Evolutionary conservation across 805 yeast species (phyloP).

Genomic region (Wickerhamiella shivajii): DNA sequence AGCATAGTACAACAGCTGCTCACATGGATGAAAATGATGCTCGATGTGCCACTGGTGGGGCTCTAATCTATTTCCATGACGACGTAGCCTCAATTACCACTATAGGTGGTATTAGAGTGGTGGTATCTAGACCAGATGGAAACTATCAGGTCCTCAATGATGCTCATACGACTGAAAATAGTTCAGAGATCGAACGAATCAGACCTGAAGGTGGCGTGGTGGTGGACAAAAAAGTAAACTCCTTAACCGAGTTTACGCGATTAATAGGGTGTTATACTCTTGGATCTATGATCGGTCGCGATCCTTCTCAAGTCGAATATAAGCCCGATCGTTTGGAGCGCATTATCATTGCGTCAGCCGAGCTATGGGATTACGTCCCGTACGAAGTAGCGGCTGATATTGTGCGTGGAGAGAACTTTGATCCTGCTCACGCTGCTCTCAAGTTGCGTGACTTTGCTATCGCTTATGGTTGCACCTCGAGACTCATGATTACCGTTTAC

Average conservation of each 20-base stretch:
- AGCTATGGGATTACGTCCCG: slow-evolving; percentile 73
- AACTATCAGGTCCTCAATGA: slow-evolving; percentile 67
- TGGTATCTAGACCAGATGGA: slow-evolving; percentile 68
- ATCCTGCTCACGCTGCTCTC: slow-evolving; percentile 85
- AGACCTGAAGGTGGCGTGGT: slow-evolving; percentile 88
- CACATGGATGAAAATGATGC: slow-evolving; percentile 51
- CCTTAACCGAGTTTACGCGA: slow-evolving; percentile 67
- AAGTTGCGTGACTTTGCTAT: slow-evolving; percentile 87
- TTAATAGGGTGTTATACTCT: slow-evolving; percentile 83
- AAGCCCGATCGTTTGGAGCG: slow-evolving; percentile 60
- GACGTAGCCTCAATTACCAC: slow-evolving; percentile 65
- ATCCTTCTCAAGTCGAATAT: slow-evolving; percentile 60
- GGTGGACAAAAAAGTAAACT: slow-evolving; percentile 73
- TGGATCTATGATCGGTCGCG: slow-evolving; percentile 77
- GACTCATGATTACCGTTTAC: slow-evolving; percentile 66
- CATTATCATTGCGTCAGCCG: slow-evolving; percentile 68
- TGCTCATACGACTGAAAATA: slow-evolving; percentile 54
- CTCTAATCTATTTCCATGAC: slow-evolving; percentile 66
- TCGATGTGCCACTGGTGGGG: slow-evolving; percentile 69
- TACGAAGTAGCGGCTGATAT: slow-evolving; percentile 83
- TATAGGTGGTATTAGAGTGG: slow-evolving; percentile 78
- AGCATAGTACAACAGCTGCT: slow-evolving; percentile 38
- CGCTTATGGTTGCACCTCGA: slow-evolving; percentile 75
- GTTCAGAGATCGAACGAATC: slow-evolving; percentile 61
- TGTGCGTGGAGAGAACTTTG: slow-evolving; percentile 56